A percentile compares a stretch with the other conserved stretches of the same genome.
Conservation (phyloP, 2,329 filamentous ascomycete genomes). For the Colletotrichum sp. region DNA sequence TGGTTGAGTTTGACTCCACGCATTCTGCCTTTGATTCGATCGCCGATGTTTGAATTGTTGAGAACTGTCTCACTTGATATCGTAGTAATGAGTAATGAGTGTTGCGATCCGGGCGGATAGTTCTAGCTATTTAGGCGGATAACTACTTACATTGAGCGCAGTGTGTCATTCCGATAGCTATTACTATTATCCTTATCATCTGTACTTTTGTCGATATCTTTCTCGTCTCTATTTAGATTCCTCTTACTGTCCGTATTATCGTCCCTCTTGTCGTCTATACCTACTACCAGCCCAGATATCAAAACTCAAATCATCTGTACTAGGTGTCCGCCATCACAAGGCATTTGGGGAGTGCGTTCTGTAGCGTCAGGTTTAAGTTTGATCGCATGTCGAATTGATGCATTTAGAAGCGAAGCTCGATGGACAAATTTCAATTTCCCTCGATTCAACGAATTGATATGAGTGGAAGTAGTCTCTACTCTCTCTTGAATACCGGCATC, state of each 20-base stretch:
- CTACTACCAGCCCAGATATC: too few relatives aligned
- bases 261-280: too few relatives aligned
- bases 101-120: too few relatives aligned
- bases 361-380: background rate
- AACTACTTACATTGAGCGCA: too few relatives aligned
- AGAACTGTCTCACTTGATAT: background rate
- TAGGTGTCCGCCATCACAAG: background rate
- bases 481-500: slow-evolving; percentile 21
- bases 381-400: background rate
- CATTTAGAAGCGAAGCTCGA: background rate
- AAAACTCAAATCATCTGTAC: background rate
- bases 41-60: background rate
- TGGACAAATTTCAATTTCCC: background rate
- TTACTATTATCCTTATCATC: too few relatives aligned
- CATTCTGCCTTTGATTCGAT: background rate
- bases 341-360: background rate
- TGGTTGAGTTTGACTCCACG: background rate
- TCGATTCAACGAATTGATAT: background rate
- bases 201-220: too few relatives aligned
- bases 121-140: too few relatives aligned
- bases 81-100: background rate
- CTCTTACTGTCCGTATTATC: too few relatives aligned
- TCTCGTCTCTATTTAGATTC: too few relatives aligned
- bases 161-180: too few relatives aligned
- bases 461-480: background rate